Evolutionary conservation across 495 filamentous ascomycete species (phyloP), one percentile per base, ranked within the genome.

Genomic region (Tetracladium marchalianum): DNA sequence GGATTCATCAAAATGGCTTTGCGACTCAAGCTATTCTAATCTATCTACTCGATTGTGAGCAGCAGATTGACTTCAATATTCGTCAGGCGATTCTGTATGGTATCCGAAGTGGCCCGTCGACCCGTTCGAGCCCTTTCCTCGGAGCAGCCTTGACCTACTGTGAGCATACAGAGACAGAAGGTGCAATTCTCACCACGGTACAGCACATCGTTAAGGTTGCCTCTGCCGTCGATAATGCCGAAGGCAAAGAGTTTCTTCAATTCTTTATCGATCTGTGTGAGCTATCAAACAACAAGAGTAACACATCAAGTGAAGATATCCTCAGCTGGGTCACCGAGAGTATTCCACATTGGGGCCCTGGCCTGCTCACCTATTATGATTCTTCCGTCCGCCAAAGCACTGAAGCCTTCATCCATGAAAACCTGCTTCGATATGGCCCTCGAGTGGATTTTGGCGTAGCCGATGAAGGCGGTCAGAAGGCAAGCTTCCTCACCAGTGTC

Each of bases 261-360:
- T 82, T 83, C 55, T 82, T 82, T 63, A 62, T 62, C 16, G 49
- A 78, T 18, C 59, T 69, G 39, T 38, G 56, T 7, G 36, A 63
- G 24, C 55, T 58, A 18, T 12, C n/a, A 12, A 35, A 6, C 10
- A 49, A 24, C 31, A 75, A 73, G 35, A 62, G 22, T 17, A 60
- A 69, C 10, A 39, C 68, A 4, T 49, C 54, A 5, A 53, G 65
- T 32, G 56, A 60, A 27, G 43, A 66, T 51, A 72, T 77, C 39
- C 53, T 55, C 39, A 57, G 54, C 18, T 56, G 65, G 31, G 68
- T 76, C 10, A 63, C 81, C n/a, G 66, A 76, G 7, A 68, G 64
- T 13, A 60, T 87, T 10, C 69, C 74, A 0, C 62, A 71, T 31
- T 89, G 83, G 81, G 80, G 69, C 1, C 85, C 86, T 7, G 71